These are phyloP conservation scores for Glycyrrhiza uralensis DNA, from an alignment of 306 rosid species.

Conservation along the genomic window DNA sequence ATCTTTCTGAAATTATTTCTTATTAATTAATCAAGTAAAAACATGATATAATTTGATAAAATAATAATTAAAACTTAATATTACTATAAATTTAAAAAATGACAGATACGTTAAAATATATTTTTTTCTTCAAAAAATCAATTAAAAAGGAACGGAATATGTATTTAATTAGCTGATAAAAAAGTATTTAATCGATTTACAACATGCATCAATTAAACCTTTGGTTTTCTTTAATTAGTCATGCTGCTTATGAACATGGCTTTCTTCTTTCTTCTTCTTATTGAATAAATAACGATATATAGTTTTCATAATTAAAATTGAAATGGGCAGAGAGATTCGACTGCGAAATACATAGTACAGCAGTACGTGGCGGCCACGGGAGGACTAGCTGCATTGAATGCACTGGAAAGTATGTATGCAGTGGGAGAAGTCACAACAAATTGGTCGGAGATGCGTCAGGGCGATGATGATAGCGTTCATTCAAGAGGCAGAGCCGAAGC, in stretches of 20 bases:
- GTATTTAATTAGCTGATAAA: no score
- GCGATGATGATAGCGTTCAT: constrained; percentile 34
- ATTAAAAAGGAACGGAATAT: no score
- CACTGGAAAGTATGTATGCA: constrained; percentile 71
- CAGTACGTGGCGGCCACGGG: constrained; percentile 87
- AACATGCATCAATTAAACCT: no score
- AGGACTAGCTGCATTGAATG: constrained; percentile 58
- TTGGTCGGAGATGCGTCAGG: constrained; percentile 58
- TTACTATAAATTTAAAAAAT: no score
- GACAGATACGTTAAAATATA: no score
- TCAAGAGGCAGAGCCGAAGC: constrained; percentile 53
- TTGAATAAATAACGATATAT: not conserved
- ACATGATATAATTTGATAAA: no score
- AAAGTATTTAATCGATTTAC: no score
- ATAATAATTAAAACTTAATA: no score
- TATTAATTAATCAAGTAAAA: no score
- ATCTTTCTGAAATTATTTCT: no score
- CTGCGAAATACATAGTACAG: constrained; percentile 78
- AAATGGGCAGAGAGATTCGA: constrained; percentile 58
- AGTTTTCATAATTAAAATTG: not conserved
- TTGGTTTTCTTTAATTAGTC: no score
- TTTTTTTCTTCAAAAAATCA: no score
- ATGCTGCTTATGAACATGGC: not conserved
- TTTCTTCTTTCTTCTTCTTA: not conserved
- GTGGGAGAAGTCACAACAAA: constrained; percentile 73